A percentile compares a stretch with the other conserved stretches of the same genome.
Conservation (phyloP, 495 filamentous ascomycete genomes). For the Hypoxylon trugodes region DNA sequence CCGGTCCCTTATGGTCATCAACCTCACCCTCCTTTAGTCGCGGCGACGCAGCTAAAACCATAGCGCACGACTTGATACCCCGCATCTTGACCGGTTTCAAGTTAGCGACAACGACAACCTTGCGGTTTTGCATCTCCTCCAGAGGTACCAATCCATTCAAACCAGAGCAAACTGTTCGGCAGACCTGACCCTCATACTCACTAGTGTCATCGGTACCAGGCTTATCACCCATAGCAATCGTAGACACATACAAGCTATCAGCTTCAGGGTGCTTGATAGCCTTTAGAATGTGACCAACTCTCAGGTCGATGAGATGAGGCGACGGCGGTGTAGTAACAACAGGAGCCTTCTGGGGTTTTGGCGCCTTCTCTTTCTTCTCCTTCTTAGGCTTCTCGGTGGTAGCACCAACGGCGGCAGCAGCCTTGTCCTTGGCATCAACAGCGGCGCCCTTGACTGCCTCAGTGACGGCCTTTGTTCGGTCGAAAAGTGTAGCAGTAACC, state of each 20-base stretch:
- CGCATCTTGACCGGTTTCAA: constrained; percentile 99
- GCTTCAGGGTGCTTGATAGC: constrained; percentile 95
- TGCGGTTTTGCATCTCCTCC: constrained; percentile 94
- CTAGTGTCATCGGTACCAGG: constrained; percentile 84
- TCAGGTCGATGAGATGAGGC: constrained; percentile 88
- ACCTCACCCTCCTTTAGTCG: constrained; percentile 76
- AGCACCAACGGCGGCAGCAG: constrained; percentile 51
- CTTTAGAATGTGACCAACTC: constrained; percentile 96
- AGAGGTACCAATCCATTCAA: constrained; percentile 91
- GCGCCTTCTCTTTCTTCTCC: constrained; percentile 83
- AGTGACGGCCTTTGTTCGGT: constrained; percentile 60
- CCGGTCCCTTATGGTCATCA: constrained; percentile 86
- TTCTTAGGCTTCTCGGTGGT: constrained; percentile 73
- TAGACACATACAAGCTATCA: constrained; percentile 93
- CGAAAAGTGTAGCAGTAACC: constrained; percentile 51
- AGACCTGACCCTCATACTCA: constrained; percentile 85
- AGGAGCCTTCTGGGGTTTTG: constrained; percentile 72
- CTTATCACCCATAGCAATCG: constrained; percentile 93
- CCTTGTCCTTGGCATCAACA: constrained; percentile 50
- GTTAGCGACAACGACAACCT: constrained; percentile 94
- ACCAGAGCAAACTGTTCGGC: constrained; percentile 95
- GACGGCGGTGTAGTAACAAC: constrained; percentile 75
- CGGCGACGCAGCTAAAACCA: constrained; percentile 96
- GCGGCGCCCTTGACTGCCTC: constrained; percentile 49
- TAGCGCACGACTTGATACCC: constrained; percentile 91